A percentile compares a stretch with the other conserved stretches of the same genome.
Conservation (phyloP, 192 early-diverging fungal species). For the Pilaira anomala region DNA sequence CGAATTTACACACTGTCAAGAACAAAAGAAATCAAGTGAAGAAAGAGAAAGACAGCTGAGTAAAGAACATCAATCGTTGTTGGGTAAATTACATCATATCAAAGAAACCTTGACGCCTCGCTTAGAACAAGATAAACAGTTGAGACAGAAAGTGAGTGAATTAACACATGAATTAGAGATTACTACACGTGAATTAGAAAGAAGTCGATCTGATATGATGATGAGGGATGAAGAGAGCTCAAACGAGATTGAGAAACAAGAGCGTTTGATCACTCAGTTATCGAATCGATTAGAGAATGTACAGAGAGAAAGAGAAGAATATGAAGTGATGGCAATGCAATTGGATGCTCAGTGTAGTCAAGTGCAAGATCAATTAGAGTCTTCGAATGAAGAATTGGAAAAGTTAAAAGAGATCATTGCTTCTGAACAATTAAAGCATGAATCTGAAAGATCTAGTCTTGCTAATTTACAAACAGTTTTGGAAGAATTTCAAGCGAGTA, state of each 20-base stretch:
- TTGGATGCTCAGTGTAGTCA: slow-evolving; percentile 52
- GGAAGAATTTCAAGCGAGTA: slow-evolving; percentile 82
- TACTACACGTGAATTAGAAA: slow-evolving; percentile 49
- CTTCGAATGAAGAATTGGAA: slow-evolving; percentile 40
- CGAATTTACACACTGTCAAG: slow-evolving; percentile 28
- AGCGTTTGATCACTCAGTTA: slow-evolving; percentile 51
- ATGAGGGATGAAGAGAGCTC: slow-evolving; percentile 58
- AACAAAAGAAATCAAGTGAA: slow-evolving; percentile 28
- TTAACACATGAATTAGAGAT: slow-evolving; percentile 52
- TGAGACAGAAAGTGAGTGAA: slow-evolving; percentile 52
- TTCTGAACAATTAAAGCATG: slow-evolving; percentile 44
- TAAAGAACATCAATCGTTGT: slow-evolving; percentile 60
- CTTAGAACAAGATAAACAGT: slow-evolving; percentile 79
- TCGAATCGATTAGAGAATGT: slow-evolving; percentile 53
- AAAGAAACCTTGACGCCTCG: slow-evolving; percentile 78
- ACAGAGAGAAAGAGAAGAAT: slow-evolving; percentile 62
- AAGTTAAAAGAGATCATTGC: slow-evolving; percentile 46
- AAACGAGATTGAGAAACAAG: slow-evolving; percentile 55
- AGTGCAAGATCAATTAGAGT: slow-evolving; percentile 43
- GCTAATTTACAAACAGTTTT: slow-evolving; percentile 84
- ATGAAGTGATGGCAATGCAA: slow-evolving; percentile 58
- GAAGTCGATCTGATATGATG: slow-evolving; percentile 56
- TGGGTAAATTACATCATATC: slow-evolving; percentile 75
- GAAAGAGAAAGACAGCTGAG: slow-evolving; percentile 40
- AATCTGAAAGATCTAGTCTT: slow-evolving; percentile 57